A percentile compares a stretch with the other conserved stretches of the same genome.
phyloP scores from a whole-genome alignment of 1,284 basidiomycete genomes.

The Irpex rosettiformis region DNA sequence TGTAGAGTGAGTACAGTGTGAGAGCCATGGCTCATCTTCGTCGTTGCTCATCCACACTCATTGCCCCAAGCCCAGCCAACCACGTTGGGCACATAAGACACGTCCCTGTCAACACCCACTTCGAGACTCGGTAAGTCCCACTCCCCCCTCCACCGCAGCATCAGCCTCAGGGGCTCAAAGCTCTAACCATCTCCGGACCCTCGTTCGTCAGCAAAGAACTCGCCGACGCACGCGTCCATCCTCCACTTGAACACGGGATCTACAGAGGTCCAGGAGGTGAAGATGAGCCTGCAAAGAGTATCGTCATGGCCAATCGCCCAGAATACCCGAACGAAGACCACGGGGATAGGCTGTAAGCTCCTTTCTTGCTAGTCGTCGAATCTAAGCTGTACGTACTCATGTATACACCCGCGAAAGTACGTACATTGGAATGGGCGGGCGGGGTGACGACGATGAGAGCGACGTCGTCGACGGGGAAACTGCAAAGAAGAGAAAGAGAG shows the following conservation, averaged over 20 bases:
- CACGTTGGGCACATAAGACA: too few relatives aligned
- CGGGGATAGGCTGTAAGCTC: not conserved
- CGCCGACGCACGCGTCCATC: not conserved
- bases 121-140: too few relatives aligned
- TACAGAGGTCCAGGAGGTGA: not conserved
- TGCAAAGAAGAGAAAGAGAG: not conserved
- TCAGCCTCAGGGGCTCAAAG: too few relatives aligned
- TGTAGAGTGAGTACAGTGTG: too few relatives aligned
- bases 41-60: too few relatives aligned
- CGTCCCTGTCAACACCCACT: too few relatives aligned
- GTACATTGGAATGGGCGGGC: not conserved
- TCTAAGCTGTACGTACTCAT: not conserved
- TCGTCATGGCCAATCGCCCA: not conserved
- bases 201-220: not conserved
- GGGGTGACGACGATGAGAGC: not conserved
- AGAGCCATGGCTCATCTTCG: too few relatives aligned
- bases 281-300: not conserved
- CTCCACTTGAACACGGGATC: not conserved
- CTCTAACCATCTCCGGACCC: too few relatives aligned
- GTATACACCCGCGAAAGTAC: not conserved
- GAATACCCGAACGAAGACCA: not conserved
- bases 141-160: too few relatives aligned
- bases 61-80: too few relatives aligned
- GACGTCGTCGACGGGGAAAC: not conserved
- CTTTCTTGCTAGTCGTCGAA: not conserved